These are phyloP conservation scores for Fusarium sp. DNA, from an alignment of 2,329 filamentous ascomycete species.

Conservation along the genomic window DNA sequence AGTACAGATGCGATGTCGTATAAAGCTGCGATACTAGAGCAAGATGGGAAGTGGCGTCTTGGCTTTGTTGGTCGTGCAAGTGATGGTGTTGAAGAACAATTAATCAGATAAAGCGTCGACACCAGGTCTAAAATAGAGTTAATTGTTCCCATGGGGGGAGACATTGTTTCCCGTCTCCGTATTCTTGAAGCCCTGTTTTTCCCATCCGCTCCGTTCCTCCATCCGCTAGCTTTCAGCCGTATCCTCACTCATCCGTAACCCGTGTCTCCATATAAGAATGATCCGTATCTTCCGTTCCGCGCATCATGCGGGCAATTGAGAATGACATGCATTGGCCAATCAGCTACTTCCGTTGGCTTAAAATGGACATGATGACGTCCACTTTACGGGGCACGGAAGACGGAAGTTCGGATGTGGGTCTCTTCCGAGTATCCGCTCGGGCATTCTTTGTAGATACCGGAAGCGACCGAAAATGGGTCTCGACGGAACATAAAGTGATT, in stretches of 20 bases:
- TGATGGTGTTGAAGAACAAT: background rate
- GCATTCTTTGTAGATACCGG: background rate
- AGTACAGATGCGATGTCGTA: background rate
- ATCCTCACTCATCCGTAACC: background rate
- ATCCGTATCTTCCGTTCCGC: slow-evolving; percentile 25
- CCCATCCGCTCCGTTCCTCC: slow-evolving; percentile 2
- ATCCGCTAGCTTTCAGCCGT: slow-evolving; percentile 10
- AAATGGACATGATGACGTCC: slow-evolving; percentile 38
- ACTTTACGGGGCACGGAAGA: slow-evolving; percentile 31
- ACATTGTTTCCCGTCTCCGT: background rate
- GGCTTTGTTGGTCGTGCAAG: background rate
- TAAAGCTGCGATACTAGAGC: background rate
- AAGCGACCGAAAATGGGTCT: slow-evolving; percentile 15
- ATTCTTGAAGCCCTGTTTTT: slow-evolving; percentile 12
- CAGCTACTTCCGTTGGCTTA: background rate
- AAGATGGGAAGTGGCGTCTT: background rate
- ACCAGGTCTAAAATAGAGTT: slow-evolving; percentile 16
- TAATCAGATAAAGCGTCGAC: background rate
- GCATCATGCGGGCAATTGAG: slow-evolving; percentile 11
- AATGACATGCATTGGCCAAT: slow-evolving; percentile 26
- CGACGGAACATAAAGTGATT: slow-evolving; percentile 46
- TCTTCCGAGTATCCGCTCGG: slow-evolving; percentile 25
- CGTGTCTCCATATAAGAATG: background rate
- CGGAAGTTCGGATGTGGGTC: slow-evolving; percentile 49
- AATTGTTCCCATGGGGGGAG: background rate